These are phyloP conservation scores for Alternaria consortialis DNA, from an alignment of 2,329 filamentous ascomycete genomes.

Conservation along the genomic window DNA sequence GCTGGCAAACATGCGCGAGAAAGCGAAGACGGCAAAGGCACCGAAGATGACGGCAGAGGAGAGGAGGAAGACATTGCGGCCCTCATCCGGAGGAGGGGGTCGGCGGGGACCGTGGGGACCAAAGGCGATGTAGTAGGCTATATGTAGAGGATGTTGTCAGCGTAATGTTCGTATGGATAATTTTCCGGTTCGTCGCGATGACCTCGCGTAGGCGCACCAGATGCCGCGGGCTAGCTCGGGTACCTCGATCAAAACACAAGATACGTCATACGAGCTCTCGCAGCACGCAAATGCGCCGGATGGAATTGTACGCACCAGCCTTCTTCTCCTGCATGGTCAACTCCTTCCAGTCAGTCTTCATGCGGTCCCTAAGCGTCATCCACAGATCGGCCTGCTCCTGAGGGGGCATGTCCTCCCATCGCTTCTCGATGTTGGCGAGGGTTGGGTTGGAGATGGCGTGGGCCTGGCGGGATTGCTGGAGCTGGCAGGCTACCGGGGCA, in stretches of 20 bases:
- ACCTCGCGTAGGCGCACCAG: conserved; percentile 19
- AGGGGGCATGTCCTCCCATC: conserved; percentile 97
- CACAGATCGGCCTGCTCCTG: conserved; percentile 99
- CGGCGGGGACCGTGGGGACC: conserved; percentile 94
- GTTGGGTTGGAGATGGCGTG: conserved; percentile 98
- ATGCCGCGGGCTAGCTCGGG: conserved; percentile 31
- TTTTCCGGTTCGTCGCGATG: conserved; percentile 18
- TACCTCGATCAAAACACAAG: conserved; percentile 31
- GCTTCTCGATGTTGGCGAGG: conserved; percentile 97
- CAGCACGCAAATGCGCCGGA: conserved; percentile 22
- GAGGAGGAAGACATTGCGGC: conserved; percentile 78
- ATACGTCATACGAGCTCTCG: conserved; percentile 42
- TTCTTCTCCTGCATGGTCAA: conserved; percentile 98
- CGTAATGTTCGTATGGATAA: conserved; percentile 20
- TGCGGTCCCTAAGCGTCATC: conserved; percentile 97
- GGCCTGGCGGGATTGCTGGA: conserved; percentile 69
- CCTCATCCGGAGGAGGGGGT: conserved; percentile 82
- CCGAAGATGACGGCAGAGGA: conserved; percentile 72
- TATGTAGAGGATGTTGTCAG: conserved; percentile 39
- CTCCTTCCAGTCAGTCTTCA: conserved; percentile 98
- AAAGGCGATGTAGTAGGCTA: conserved; percentile 99
- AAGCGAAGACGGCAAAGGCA: conserved; percentile 75
- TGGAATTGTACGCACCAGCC: conserved; percentile 77
- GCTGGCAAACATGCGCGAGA: conserved; percentile 74
- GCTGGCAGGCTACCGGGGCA: conserved; percentile 52